Base-by-base conservation (phyloP, 2,329 filamentous ascomycete genomes). In the Cladophialophora chaetospira region DNA sequence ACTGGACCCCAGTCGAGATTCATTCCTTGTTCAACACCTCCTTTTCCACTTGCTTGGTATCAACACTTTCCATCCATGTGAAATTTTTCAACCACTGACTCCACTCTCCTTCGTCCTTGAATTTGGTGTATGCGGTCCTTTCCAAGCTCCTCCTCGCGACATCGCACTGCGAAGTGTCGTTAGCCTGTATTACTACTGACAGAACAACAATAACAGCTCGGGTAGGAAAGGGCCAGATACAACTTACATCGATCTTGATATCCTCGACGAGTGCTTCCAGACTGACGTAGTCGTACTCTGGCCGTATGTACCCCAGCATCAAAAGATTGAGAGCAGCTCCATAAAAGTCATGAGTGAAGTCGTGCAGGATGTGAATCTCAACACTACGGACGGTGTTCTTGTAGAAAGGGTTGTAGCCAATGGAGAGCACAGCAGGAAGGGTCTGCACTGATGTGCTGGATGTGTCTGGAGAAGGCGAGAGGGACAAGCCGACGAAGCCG, bases 371-470 rank as follows among this genome's bases (percentile, higher is more conserved):
- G 75, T 96, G 91, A 55, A 96, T 91, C 79, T 96, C 91, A 5
- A 76, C 73, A 79, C 81, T 69, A 94, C 91, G 61, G 84, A 90
- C 61, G 90, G 82, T 86, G 79, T 99, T 97, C 72, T 92, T 91
- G 82, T 96, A 99, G 76, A 92, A 97, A 0, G 94, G 94, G 74
- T 97, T 99, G 82, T 92, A 97, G 42, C 94, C 94, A 64, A 97
- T 93, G 60, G 86, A 90, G 87, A 97, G 89, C 64, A 96, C 91
- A 82, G 95, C 94, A 1, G 90, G 90, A 73, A 87, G 90, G 55
- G 94, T 53, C 13, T 42, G 15, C 9, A 38, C 53, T 8, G 45
- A 48, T 10, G 23, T 31, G 10, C 9, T 40, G 1, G 54, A 13
- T 11, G 49, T 49, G 55, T 60, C 49, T 4, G 53, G 45, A 1